Evolutionary conservation across 768 basidiomycete species (phyloP).

Genomic region (Lactarius vividus): DNA sequence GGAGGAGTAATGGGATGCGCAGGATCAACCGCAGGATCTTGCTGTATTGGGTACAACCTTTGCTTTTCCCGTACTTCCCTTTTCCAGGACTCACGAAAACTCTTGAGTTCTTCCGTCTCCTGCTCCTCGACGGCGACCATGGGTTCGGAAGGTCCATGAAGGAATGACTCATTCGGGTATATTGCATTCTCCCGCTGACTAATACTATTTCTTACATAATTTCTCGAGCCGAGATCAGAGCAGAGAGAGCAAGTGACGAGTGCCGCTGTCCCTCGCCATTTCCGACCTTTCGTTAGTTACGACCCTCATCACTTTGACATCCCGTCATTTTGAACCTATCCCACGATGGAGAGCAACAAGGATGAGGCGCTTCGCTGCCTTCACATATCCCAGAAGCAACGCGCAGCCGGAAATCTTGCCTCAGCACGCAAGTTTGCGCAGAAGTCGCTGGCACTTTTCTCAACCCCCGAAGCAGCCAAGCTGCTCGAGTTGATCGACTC

Average conservation of each 20-base stretch:
- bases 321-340: neutral
- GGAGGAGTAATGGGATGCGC: constrained; percentile 12
- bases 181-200: neutral
- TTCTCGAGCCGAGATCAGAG: neutral
- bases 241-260: neutral
- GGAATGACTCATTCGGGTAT: neutral
- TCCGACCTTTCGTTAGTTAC: neutral
- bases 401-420: constrained; percentile 64
- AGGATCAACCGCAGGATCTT: neutral
- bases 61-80: constrained; percentile 50
- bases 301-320: neutral
- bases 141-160: neutral
- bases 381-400: constrained; percentile 71
- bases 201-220: constrained; percentile 15
- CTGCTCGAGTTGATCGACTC: constrained; percentile 67
- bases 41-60: neutral
- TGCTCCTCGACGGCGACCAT: constrained; percentile 24
- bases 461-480: constrained; percentile 69
- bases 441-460: constrained; percentile 82
- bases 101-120: constrained; percentile 60
- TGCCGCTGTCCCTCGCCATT: neutral
- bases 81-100: constrained; percentile 74
- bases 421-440: constrained; percentile 86
- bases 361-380: constrained; percentile 87
- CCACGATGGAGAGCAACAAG: constrained; percentile 77